A percentile compares a stretch with the other conserved stretches of the same genome.
These are phyloP conservation scores for Apiospora koreana DNA, from an alignment of 2,329 filamentous ascomycete genomes.

Conservation along the genomic window DNA sequence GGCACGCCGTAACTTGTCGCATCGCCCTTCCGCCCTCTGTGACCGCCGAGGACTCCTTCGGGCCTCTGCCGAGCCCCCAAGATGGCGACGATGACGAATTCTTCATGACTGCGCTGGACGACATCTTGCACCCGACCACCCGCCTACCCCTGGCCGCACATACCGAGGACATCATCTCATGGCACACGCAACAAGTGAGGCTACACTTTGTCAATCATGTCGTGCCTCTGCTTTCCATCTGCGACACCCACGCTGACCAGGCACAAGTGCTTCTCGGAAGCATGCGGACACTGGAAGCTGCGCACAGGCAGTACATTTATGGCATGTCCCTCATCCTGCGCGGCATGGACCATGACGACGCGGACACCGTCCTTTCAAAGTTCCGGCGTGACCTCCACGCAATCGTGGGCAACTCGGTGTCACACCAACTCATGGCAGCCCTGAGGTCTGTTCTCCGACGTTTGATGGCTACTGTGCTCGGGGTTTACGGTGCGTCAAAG, in stretches of 20 bases:
- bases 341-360: constrained; percentile 42
- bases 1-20: constrained; percentile 60
- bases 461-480: constrained; percentile 53
- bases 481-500: constrained; percentile 26
- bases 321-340: constrained; percentile 54
- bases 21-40: constrained; percentile 59
- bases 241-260: constrained; percentile 43
- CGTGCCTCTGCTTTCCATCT: constrained; percentile 54
- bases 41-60: constrained; percentile 56
- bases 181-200: constrained; percentile 63
- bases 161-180: constrained; percentile 58
- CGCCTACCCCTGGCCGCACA: constrained; percentile 50
- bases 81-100: constrained; percentile 42
- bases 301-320: constrained; percentile 58
- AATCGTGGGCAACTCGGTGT: constrained; percentile 64
- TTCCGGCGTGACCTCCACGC: constrained; percentile 66
- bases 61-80: constrained; percentile 44
- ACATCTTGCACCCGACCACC: constrained; percentile 50
- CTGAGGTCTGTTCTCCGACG: constrained; percentile 56
- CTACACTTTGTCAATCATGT: constrained; percentile 63
- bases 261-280: constrained; percentile 51
- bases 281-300: constrained; percentile 60
- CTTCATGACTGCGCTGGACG: constrained; percentile 54
- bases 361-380: constrained; percentile 42
- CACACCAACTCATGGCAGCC: constrained; percentile 52